phyloP scores from a whole-genome alignment of 2,329 filamentous ascomycete species.

The Macrophomina tecta region DNA sequence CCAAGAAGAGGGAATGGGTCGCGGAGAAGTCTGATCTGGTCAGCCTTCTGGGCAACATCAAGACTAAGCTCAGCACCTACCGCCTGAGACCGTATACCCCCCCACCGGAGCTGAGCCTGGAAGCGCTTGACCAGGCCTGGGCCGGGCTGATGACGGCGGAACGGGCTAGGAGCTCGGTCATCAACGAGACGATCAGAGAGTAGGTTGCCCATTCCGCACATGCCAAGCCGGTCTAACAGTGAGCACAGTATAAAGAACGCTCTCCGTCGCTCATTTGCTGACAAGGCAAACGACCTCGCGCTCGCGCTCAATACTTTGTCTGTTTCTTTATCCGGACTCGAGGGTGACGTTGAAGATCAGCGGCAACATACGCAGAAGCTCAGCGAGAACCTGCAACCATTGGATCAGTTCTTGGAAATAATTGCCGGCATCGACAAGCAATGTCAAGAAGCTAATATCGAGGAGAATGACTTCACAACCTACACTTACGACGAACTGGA shows the following conservation, averaged over 20 bases:
- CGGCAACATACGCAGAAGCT: slow-evolving; percentile 84
- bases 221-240: slow-evolving; percentile 37
- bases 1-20: slow-evolving; percentile 92
- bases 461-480: slow-evolving; percentile 99
- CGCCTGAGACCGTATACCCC: slow-evolving; percentile 89
- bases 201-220: slow-evolving; percentile 48
- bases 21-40: slow-evolving; percentile 96
- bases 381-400: slow-evolving; percentile 81
- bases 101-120: slow-evolving; percentile 79
- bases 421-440: slow-evolving; percentile 86
- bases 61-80: slow-evolving; percentile 97
- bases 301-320: slow-evolving; percentile 94
- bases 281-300: slow-evolving; percentile 98
- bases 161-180: slow-evolving; percentile 86
- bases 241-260: slow-evolving; percentile 83
- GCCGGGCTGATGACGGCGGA: slow-evolving; percentile 78
- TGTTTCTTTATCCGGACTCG: slow-evolving; percentile 91
- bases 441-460: slow-evolving; percentile 95
- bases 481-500: slow-evolving; percentile 96
- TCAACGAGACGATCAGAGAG: slow-evolving; percentile 98
- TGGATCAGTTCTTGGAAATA: slow-evolving; percentile 89
- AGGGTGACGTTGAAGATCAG: slow-evolving; percentile 96
- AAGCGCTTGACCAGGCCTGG: slow-evolving; percentile 85
- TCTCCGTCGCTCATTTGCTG: slow-evolving; percentile 88
- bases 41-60: slow-evolving; percentile 94